Conservation (phyloP, 352 stramenopile genomes). For the Pythium dissotocum region DNA sequence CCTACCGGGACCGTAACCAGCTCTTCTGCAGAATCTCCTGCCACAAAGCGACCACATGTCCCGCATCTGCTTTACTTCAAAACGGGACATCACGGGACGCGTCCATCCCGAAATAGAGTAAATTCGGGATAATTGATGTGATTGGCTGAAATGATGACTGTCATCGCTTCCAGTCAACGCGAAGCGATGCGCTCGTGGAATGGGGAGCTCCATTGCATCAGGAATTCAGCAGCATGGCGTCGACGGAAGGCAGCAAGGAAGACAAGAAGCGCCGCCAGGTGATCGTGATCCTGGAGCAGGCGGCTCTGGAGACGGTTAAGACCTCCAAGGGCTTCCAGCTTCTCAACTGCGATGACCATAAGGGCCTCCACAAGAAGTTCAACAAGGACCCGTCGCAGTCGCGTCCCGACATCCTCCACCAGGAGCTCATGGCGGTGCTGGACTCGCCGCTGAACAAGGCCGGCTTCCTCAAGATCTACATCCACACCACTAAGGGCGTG, state of each 20-base stretch:
- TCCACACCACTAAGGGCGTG: slow-evolving; percentile 96
- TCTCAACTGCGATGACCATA: slow-evolving; percentile 99
- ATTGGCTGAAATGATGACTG: slow-evolving; percentile 22
- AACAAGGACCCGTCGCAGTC: slow-evolving; percentile 96
- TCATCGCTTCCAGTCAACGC: slow-evolving; percentile 26
- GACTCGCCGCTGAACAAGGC: slow-evolving; percentile 99
- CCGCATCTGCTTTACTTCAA: background rate
- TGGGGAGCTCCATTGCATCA: slow-evolving; percentile 4
- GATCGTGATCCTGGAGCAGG: slow-evolving; percentile 98
- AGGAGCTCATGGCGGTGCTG: slow-evolving; percentile 98
- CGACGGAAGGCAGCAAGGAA: slow-evolving; percentile 31
- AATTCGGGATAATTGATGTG: background rate
- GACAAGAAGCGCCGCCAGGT: slow-evolving; percentile 89
- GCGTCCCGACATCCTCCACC: slow-evolving; percentile 99
- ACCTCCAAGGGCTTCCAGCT: slow-evolving; percentile 99
- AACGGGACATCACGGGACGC: background rate
- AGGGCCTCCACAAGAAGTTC: slow-evolving; percentile 93
- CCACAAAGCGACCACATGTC: background rate
- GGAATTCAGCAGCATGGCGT: slow-evolving; percentile 13
- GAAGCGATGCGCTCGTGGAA: slow-evolving; percentile 10
- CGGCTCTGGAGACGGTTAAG: slow-evolving; percentile 99
- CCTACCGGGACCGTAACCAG: background rate
- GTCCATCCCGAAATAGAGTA: background rate
- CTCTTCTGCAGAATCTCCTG: background rate
- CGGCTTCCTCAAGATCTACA: slow-evolving; percentile 97